Evolutionary conservation across 805 yeast species (phyloP).

Genomic region (Naumovozyma castellii): DNA sequence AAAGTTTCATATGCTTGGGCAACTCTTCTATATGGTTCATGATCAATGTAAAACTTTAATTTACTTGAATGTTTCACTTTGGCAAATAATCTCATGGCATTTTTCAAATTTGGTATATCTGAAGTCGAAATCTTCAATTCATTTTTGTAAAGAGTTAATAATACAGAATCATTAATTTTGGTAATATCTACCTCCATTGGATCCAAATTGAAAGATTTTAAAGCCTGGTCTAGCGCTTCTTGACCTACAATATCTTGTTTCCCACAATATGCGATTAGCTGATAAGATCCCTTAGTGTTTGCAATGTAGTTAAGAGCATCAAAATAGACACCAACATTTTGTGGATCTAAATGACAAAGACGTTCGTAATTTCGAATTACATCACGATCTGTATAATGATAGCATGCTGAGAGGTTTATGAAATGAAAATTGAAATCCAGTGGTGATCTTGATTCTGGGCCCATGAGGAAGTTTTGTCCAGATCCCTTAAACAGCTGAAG

Average conservation of each 20-base stretch:
- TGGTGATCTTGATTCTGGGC: conserved; percentile 1
- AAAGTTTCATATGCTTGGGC: conserved; percentile 46
- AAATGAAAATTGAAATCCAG: conserved; percentile 27
- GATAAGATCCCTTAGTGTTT: conserved; percentile 38
- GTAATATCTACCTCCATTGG: conserved; percentile 17
- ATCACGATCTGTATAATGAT: conserved; percentile 40
- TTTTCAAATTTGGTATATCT: conserved; percentile 27
- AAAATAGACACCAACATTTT: conserved; percentile 40
- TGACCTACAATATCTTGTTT: conserved; percentile 47
- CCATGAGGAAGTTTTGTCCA: conserved; percentile 5
- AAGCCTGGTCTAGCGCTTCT: conserved; percentile 37
- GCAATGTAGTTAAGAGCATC: conserved; percentile 49
- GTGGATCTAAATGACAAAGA: conserved; percentile 36
- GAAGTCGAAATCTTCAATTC: conserved; percentile 13
- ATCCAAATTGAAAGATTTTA: conserved; percentile 29
- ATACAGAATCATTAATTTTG: conserved; percentile 21
- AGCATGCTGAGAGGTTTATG: conserved; percentile 40
- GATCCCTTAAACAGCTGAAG: conserved; percentile 29
- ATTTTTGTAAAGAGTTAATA: conserved; percentile 29
- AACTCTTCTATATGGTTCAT: conserved; percentile 36
- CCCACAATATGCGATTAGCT: conserved; percentile 38
- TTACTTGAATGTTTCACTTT: conserved; percentile 30
- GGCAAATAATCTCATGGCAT: conserved; percentile 34
- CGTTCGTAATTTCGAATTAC: conserved; percentile 40
- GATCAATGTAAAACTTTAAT: conserved; percentile 32